These are phyloP conservation scores for Albugo laibachii DNA, from an alignment of 352 stramenopile species.

Conservation along the genomic window DNA sequence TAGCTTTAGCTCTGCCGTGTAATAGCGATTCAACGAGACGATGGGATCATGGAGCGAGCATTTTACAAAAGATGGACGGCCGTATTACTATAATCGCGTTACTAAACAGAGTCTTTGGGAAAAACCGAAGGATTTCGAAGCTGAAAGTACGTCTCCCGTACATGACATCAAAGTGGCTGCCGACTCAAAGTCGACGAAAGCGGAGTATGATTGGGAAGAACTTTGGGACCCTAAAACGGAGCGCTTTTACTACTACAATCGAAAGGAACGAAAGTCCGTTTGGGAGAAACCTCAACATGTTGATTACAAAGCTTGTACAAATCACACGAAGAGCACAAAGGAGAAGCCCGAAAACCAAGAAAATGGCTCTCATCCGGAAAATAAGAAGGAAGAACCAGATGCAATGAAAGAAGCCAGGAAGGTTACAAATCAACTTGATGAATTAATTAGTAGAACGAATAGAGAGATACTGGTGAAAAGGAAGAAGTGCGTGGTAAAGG, in stretches of 20 bases:
- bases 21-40: too few species aligned
- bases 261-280: constrained; percentile 52
- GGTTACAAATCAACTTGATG: constrained; percentile 1
- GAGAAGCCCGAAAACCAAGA: neutral
- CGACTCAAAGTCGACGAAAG: neutral
- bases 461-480: constrained; percentile 16
- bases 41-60: constrained; percentile 61
- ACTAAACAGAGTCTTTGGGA: constrained; percentile 80
- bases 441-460: constrained; percentile 3
- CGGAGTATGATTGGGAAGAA: constrained; percentile 46
- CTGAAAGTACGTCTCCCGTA: constrained; percentile 11
- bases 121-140: constrained; percentile 57
- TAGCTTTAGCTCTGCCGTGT: too few species aligned
- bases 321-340: constrained; percentile 2
- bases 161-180: neutral
- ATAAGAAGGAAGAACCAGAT: neutral
- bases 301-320: constrained; percentile 42
- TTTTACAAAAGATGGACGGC: constrained; percentile 64
- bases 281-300: constrained; percentile 60
- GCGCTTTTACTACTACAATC: constrained; percentile 76
- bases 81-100: constrained; percentile 78
- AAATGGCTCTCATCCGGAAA: neutral
- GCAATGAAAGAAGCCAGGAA: neutral
- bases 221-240: constrained; percentile 75
- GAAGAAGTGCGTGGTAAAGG: constrained; percentile 15